Percentiles rank a stretch among this genome's conserved stretches.
Evolutionary conservation across 768 basidiomycete species (phyloP).

Genomic region (Leccinum disarticulatum): DNA sequence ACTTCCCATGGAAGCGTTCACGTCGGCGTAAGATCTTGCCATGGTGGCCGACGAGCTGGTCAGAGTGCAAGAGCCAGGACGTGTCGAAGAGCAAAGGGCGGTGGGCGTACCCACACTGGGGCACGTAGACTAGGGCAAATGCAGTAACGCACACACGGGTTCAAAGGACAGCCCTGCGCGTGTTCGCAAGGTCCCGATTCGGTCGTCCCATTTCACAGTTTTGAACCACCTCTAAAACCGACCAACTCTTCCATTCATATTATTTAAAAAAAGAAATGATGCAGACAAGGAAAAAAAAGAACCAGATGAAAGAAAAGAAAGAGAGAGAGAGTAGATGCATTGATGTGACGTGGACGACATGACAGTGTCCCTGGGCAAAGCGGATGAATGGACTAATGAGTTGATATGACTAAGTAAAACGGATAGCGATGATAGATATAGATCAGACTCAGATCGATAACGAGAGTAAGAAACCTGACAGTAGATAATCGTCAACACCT

Average conservation of each 20-base stretch:
- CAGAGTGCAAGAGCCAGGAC: constrained; percentile 18
- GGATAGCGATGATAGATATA: constrained; percentile 30
- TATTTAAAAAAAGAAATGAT: constrained; percentile 5
- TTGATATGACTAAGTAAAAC: constrained; percentile 23
- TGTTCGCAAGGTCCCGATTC: constrained; percentile 10
- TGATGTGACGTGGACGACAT: constrained; percentile 26
- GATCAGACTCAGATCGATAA: constrained; percentile 24
- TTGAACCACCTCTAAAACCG: not conserved
- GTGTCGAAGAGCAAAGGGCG: constrained; percentile 17
- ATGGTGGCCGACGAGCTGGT: constrained; percentile 28
- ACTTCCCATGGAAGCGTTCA: constrained; percentile 55
- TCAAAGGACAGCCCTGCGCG: constrained; percentile 21
- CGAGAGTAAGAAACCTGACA: constrained; percentile 17
- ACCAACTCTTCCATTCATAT: not conserved
- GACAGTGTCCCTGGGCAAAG: constrained; percentile 25
- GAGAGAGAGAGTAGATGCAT: constrained; percentile 18
- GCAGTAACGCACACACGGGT: constrained; percentile 1
- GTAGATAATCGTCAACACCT: constrained; percentile 12
- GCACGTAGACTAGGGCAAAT: constrained; percentile 28
- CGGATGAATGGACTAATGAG: constrained; percentile 31
- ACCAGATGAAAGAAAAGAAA: constrained; percentile 1
- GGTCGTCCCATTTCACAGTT: not conserved
- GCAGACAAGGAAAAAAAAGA: constrained; percentile 19
- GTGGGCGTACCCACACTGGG: constrained; percentile 21
- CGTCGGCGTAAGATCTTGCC: constrained; percentile 55